phyloP scores from a whole-genome alignment of 2,329 filamentous ascomycete species.

The Fusarium sp. region DNA sequence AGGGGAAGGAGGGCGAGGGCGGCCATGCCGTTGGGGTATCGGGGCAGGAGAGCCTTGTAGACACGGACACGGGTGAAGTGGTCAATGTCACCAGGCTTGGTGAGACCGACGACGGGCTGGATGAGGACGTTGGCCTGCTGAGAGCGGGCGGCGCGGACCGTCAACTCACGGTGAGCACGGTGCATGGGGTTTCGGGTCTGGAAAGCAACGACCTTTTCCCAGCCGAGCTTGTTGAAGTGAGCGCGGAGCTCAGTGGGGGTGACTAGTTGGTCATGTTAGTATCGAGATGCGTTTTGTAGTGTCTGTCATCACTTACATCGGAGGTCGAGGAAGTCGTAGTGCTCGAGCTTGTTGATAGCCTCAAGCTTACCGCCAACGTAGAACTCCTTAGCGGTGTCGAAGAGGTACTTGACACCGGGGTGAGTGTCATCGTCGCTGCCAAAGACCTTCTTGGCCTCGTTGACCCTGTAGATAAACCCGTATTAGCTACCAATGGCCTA shows the following conservation, averaged over 20 bases:
- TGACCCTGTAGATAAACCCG: slow-evolving; percentile 67
- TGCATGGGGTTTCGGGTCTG: slow-evolving; percentile 99
- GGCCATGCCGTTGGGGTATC: slow-evolving; percentile 99
- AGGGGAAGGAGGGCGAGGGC: slow-evolving; percentile 93
- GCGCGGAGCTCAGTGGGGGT: slow-evolving; percentile 93
- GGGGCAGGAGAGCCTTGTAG: slow-evolving; percentile 95
- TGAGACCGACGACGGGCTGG: slow-evolving; percentile 97
- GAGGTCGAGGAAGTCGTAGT: slow-evolving; percentile 98
- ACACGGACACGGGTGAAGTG: slow-evolving; percentile 99
- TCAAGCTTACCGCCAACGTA: slow-evolving; percentile 97
- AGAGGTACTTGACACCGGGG: slow-evolving; percentile 92
- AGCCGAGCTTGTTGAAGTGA: slow-evolving; percentile 99
- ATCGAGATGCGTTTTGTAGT: neutral
- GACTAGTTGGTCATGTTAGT: slow-evolving; percentile 64
- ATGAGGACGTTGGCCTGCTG: slow-evolving; percentile 99
- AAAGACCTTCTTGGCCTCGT: slow-evolving; percentile 95
- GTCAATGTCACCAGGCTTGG: slow-evolving; percentile 99
- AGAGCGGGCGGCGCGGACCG: slow-evolving; percentile 93
- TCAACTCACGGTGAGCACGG: slow-evolving; percentile 96
- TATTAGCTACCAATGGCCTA: slow-evolving; percentile 37
- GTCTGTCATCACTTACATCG: slow-evolving; percentile 74
- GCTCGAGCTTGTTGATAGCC: slow-evolving; percentile 93
- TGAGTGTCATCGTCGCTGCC: slow-evolving; percentile 90
- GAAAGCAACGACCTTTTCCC: slow-evolving; percentile 97
- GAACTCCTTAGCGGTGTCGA: slow-evolving; percentile 83